Conservation (phyloP, 2,329 filamentous ascomycete species). For the Pseudogymnoascus pannorum region DNA sequence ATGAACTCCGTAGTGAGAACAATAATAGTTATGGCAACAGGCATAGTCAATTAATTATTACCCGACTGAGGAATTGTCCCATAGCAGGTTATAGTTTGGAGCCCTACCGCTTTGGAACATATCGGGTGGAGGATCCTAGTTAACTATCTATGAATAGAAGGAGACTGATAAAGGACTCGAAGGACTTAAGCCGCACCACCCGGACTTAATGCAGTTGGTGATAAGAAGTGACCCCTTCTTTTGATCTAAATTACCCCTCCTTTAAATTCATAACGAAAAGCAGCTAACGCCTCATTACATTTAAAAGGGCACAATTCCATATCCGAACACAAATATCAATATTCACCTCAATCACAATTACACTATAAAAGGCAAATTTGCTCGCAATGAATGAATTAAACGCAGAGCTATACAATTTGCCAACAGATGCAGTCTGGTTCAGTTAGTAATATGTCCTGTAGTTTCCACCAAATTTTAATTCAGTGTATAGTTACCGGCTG, state of each 20-base stretch:
- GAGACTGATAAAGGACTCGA: no score
- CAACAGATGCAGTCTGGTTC: slow-evolving; percentile 34
- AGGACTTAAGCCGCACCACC: not conserved
- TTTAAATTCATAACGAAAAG: not conserved
- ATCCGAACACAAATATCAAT: not conserved
- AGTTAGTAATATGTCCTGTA: slow-evolving; percentile 24
- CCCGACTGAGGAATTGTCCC: not conserved
- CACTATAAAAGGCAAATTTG: not conserved
- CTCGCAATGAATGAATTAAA: slow-evolving; percentile 27
- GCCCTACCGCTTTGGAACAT: not conserved
- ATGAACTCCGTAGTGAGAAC: not conserved
- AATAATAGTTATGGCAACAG: not conserved
- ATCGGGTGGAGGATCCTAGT: not conserved
- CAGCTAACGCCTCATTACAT: not conserved
- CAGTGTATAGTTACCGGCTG: slow-evolving; percentile 6
- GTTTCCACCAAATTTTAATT: not conserved
- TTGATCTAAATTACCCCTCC: not conserved
- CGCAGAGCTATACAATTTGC: slow-evolving; percentile 28
- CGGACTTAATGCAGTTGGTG: not conserved
- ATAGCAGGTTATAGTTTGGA: not conserved
- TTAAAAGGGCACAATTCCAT: not conserved
- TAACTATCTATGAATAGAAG: not conserved
- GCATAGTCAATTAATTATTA: not conserved
- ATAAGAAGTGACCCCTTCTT: not conserved
- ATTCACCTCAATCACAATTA: not conserved